Evolutionary conservation across 2,329 filamentous ascomycete species (phyloP).

Genomic region (Fusarium veterinarium): DNA sequence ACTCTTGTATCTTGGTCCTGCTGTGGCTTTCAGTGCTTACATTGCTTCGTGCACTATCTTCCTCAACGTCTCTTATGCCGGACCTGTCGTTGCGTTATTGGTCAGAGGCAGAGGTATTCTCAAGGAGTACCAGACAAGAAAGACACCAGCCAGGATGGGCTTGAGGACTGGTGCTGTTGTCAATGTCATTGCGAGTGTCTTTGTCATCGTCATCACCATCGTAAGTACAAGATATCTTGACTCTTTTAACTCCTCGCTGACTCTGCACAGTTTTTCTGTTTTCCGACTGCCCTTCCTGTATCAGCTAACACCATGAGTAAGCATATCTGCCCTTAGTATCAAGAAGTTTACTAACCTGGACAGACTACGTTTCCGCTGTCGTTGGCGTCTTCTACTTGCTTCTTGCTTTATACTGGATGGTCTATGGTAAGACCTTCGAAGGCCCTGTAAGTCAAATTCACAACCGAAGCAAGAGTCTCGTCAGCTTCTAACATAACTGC

Average conservation of each 20-base stretch:
- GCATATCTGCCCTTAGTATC: rapidly evolving
- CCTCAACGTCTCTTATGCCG: constrained; percentile 30
- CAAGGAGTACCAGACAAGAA: constrained; percentile 1
- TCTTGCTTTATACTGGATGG: not conserved
- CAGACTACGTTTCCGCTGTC: constrained; percentile 12
- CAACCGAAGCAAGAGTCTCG: rapidly evolving
- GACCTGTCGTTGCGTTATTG: constrained; percentile 27
- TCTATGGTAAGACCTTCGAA: constrained; percentile 1
- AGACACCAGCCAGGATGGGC: constrained; percentile 8
- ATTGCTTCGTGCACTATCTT: constrained; percentile 36
- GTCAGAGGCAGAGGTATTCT: constrained; percentile 5
- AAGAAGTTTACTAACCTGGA: rapidly evolving
- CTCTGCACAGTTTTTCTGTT: constrained; percentile 2
- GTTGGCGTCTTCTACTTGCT: constrained; percentile 6
- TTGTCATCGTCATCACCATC: constrained; percentile 7
- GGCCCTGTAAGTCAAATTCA: not conserved
- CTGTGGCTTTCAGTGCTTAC: constrained; percentile 35
- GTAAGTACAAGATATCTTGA: not conserved
- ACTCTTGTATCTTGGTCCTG: constrained; percentile 27
- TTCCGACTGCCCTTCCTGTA: constrained; percentile 2
- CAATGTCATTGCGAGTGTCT: not conserved
- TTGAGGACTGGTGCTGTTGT: not conserved
- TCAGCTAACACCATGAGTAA: constrained; percentile 16
- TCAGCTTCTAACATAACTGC: not conserved
- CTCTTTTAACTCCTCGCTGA: not conserved